Conservation (phyloP, 2,329 filamentous ascomycete species). For the Zopfia rhizophila region DNA sequence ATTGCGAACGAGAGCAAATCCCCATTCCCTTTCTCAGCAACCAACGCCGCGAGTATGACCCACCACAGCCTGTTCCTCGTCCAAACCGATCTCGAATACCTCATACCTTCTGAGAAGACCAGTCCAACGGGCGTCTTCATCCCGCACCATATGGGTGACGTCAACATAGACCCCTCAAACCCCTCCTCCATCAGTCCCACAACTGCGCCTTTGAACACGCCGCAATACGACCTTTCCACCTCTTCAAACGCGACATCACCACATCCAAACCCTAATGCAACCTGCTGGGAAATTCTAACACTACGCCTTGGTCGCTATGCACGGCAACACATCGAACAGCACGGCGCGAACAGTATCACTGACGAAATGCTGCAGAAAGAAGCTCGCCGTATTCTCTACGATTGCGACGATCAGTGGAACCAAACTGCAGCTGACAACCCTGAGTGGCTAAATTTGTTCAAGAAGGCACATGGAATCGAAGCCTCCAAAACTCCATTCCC, state of each 20-base stretch:
- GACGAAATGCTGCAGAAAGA: constrained; percentile 62
- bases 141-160: constrained; percentile 27
- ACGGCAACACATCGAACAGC: constrained; percentile 49
- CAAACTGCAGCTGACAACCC: constrained; percentile 52
- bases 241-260: neutral
- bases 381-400: constrained; percentile 60
- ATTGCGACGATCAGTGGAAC: constrained; percentile 61
- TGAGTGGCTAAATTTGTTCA: constrained; percentile 62
- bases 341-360: constrained; percentile 51
- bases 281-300: constrained; percentile 63
- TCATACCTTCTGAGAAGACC: constrained; percentile 28
- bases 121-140: constrained; percentile 23
- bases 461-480: constrained; percentile 58
- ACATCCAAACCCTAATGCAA: constrained; percentile 41
- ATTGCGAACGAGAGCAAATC: constrained; percentile 60
- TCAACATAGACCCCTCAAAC: constrained; percentile 4
- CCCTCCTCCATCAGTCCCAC: constrained; percentile 29
- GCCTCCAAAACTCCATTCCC: constrained; percentile 7
- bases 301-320: constrained; percentile 58
- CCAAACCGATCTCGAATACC: constrained; percentile 37
- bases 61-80: constrained; percentile 27
- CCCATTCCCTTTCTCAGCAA: constrained; percentile 60
- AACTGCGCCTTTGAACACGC: constrained; percentile 13
- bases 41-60: constrained; percentile 45
- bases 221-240: neutral